Base-by-base conservation (phyloP, 2,329 filamentous ascomycete species). In the Periconia digitata region DNA sequence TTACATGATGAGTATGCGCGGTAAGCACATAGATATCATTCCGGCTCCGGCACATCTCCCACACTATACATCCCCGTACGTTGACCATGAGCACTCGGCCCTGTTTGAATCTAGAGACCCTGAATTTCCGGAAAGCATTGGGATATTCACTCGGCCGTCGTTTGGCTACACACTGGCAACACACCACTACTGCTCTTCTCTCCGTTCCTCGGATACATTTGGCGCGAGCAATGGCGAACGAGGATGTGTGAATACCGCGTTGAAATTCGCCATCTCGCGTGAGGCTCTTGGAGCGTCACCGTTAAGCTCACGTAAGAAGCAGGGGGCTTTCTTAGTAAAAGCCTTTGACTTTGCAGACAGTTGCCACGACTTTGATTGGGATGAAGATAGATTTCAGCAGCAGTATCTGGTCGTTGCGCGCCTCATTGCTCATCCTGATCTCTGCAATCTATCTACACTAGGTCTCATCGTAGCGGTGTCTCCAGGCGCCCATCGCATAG, bases 391-490 rank as follows among this genome's bases (percentile, higher is more conserved):
- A 34, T 29, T 8, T 12, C 32, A 6, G 12, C 29, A 57, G 3
- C 29, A 55, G 10, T 52, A 62, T 38, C 22, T 46, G 21, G 46
- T 53, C 23, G 58, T 64, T 20, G 61, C 61, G 10, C 24, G 50
- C 17, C 59, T 64, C 39, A 46, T 29, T 13, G 51, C 49, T 20
- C 43, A 57, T 1, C 47, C 51, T 20, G 18, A 46, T 13, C 35
- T 56, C 2, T 12, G 43, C 34, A 53, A 56, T 21, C 44, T 55
- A n/a, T 57, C 58, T 15, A 46, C 56, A 4, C 50, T 60, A 10
- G 61, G 61, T 8, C 36, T 62, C 17, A 49, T 51, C 6, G 10
- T 63, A 32, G 58, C 58, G 20, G 36, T 62, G 6, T 62, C 59
- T 3, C 53, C 52, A 10, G 13, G 32, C 6, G 17, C 44, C 15